Base-by-base conservation (phyloP, 768 basidiomycete species). In the Trametes coccinea region DNA sequence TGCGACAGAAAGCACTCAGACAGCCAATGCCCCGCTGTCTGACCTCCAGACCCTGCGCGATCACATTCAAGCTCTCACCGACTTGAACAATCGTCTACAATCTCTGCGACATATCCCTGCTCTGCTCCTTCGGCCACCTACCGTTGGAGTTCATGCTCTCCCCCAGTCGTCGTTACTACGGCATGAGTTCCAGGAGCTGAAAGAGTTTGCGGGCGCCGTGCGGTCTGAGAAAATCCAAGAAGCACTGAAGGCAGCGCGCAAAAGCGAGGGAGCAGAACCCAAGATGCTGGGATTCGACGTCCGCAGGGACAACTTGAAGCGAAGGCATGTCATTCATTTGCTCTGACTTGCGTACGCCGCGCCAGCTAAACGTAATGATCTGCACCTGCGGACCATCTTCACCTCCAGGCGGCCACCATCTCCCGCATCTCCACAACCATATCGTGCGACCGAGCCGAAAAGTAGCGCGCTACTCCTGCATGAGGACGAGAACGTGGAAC, bases 391-490 rank as follows among this genome's bases (percentile, higher is more conserved):
- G 5, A 33, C 41, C 45, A 17, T 53, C 34, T 43, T 39, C 33
- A 22, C 56, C 30, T 52, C 47, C 62, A 75, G 86, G 63, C 80
- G 80, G 9, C 77, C 79, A 1, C 79, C 78, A 27, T 82, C 85
- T 9, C 84, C 85, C 6, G 82, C 81, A 27, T 87, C 87, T 0
- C 86, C 87, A 5, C 81, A 83, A 59, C 84, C 86, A 0, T 86
- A 83, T 64, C 72, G 80, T 31, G 75, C 78, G 0, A 74, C 76
- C 7, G 79, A 80, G 22, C 75, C 74, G n/a, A 76, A 72, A 45
- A 45, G 65, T 62, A 67, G 72, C 41, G 75, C 77, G 2, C 69
- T 82, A 16, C 84, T 86, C 52, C 82, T 81, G 34, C 61, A 69
- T 16, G 56, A 69, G 2, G 78, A 78, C 50, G 75, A 74, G 1